Conservation (phyloP, 257 asterid genomes). For the Craterostigma plantagineum region DNA sequence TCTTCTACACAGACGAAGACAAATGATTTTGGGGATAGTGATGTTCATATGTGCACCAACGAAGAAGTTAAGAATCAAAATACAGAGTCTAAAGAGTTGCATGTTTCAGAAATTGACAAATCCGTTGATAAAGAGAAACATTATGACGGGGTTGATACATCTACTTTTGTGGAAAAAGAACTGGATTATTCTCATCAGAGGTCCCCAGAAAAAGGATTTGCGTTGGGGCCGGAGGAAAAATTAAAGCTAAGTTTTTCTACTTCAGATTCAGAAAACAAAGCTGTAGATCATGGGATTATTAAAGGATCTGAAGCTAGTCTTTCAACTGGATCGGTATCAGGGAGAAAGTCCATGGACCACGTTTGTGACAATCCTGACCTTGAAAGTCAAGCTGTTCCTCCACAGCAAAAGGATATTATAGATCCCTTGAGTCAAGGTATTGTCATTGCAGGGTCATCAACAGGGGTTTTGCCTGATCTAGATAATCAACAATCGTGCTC, state of each 20-base stretch:
- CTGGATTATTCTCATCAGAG: conserved; percentile 15
- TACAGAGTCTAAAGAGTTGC: conserved; percentile 13
- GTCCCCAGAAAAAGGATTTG: conserved; percentile 21
- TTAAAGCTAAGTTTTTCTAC: conserved; percentile 18
- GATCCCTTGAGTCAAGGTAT: too few species aligned
- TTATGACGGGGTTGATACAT: conserved; percentile 16
- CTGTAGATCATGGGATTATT: conserved; percentile 16
- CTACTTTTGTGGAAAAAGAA: too few species aligned
- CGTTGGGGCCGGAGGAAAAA: conserved; percentile 18
- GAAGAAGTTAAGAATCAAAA: conserved; percentile 19
- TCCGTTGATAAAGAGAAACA: conserved; percentile 23
- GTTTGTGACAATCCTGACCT: conserved; percentile 15
- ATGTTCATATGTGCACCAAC: conserved; percentile 21
- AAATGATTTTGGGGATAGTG: conserved; percentile 26
- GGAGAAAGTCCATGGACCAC: conserved; percentile 15
- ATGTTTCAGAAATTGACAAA: conserved; percentile 17
- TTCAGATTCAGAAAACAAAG: conserved; percentile 15
- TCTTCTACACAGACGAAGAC: conserved; percentile 23
- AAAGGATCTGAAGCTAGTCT: conserved; percentile 20
- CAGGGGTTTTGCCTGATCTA: too few species aligned
- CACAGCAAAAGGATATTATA: conserved; percentile 14
- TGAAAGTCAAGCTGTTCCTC: conserved; percentile 16
- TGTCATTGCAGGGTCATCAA: too few species aligned
- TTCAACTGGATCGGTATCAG: conserved; percentile 23
- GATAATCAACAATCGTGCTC: too few species aligned